phyloP scores from a whole-genome alignment of 495 filamentous ascomycete genomes.

The Rusavskia elegans region DNA sequence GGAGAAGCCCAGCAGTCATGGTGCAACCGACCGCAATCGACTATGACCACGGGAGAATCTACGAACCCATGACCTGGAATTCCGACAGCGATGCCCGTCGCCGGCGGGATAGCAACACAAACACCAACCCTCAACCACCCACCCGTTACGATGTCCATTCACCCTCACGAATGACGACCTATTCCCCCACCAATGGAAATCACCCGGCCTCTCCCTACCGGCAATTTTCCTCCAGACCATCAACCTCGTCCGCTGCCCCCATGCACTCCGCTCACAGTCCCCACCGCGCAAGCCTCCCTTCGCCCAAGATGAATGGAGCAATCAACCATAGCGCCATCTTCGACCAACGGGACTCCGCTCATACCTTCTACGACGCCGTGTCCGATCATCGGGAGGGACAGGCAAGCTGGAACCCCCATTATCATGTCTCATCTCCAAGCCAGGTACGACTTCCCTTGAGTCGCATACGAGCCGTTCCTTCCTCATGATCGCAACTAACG shows the following conservation, averaged over 20 bases:
- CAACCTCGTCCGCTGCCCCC: slow-evolving; percentile 8
- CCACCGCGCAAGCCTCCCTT: slow-evolving; percentile 8
- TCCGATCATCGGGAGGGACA: slow-evolving; percentile 21
- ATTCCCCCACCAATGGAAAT: slow-evolving; percentile 11
- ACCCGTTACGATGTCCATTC: slow-evolving; percentile 9
- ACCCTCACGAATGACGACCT: slow-evolving; percentile 9
- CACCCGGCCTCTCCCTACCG: slow-evolving; percentile 10
- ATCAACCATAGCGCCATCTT: slow-evolving; percentile 7
- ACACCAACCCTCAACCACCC: slow-evolving; percentile 1
- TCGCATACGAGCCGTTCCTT: no score
- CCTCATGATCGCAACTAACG: neutral
- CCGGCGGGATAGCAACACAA: slow-evolving; percentile 15
- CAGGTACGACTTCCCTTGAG: slow-evolving; percentile 15
- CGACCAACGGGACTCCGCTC: slow-evolving; percentile 5
- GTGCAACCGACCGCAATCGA: neutral
- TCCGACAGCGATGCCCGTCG: slow-evolving; percentile 11
- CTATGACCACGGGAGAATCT: neutral
- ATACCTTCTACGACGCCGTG: slow-evolving; percentile 32
- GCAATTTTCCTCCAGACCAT: slow-evolving; percentile 12
- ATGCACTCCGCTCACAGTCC: slow-evolving; percentile 12
- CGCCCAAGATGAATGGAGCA: slow-evolving; percentile 12
- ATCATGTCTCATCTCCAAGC: slow-evolving; percentile 19
- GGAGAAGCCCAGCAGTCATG: neutral
- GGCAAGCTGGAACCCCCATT: slow-evolving; percentile 14
- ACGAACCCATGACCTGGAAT: neutral